Base-by-base conservation (phyloP, 73 alveolate species). In the Uronychia binucleata region DNA sequence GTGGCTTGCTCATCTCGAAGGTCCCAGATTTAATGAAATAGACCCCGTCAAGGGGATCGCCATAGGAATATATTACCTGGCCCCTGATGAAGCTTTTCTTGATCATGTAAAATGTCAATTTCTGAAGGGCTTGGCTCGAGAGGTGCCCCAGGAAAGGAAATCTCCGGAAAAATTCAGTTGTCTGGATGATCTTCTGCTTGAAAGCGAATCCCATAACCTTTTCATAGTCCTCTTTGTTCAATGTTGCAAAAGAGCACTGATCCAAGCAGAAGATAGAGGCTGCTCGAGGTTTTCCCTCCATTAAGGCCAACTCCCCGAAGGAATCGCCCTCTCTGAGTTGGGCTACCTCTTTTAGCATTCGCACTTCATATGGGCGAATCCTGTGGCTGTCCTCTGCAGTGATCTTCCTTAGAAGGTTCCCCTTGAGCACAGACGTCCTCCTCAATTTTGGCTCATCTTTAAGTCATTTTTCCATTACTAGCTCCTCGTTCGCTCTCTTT, bases 261-360 rank as follows among this genome's bases (percentile, higher is more conserved):
- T 85, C n/a, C 30, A 85, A 27, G 31, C 95, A 89, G 25, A 78
- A 28, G 26, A 92, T 86, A 27, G 97, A 84, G 1, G 95, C 95
- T 13, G 94, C 87, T 77, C 97, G 74, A 1, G 94, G 95, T 59
- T 83, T 87, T 35, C 85, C 80, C 46, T 88, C 57, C 29, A 92
- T 81, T 74, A 92, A 59, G 0, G 97, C 97, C 33, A 85, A 30
- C 75, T 92, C 97, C 0, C 97, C 97, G 77, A 92, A 92, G 75
- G 90, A 74, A n/a, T 80, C 58, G 0, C 97, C 97, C 8, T 76
- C 80, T 25, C 59, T 58, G 8, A 88, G 19, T 46, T 46, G 67
- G 19, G 67, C 67, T 46, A 46, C 67, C 19, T 46, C 67, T 46
- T 46, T 46, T 11, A 46, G 67, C 67, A 46, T 46, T 46, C 19